phyloP scores from a whole-genome alignment of 306 rosid genomes.

The Pterocarpus macrocarpus region DNA sequence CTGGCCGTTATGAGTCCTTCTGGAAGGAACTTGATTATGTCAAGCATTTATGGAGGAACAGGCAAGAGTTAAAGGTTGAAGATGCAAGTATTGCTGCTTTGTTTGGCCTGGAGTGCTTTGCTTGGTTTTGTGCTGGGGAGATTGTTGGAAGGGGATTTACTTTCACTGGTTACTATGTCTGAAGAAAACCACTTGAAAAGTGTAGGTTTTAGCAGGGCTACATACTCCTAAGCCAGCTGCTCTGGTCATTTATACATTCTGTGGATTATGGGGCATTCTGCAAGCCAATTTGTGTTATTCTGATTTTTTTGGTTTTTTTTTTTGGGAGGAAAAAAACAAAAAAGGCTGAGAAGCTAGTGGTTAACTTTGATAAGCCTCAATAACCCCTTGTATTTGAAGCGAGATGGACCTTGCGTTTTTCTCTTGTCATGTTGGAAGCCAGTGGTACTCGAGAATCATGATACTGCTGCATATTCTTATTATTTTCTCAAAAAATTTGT shows the following conservation, averaged over 20 bases:
- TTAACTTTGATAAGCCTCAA: conserved; percentile 63
- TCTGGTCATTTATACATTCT: conserved; percentile 52
- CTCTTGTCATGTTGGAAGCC: conserved; percentile 51
- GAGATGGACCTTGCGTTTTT: conserved; percentile 56
- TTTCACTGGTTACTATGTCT: conserved; percentile 83
- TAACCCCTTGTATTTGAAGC: conserved; percentile 74
- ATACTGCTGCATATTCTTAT: neutral
- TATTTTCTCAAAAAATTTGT: conserved; percentile 6
- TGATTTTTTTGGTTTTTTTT: conserved; percentile 38
- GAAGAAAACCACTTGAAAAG: conserved; percentile 45
- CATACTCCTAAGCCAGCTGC: conserved; percentile 46
- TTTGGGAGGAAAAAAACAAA: neutral
- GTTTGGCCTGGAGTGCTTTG: conserved; percentile 91
- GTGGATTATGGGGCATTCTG: conserved; percentile 55
- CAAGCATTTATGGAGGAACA: conserved; percentile 85
- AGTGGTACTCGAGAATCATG: conserved; percentile 47
- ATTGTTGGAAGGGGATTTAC: conserved; percentile 94
- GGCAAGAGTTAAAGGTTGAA: conserved; percentile 85
- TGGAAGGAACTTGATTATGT: conserved; percentile 84
- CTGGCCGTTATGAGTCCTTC: conserved; percentile 72
- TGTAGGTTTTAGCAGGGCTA: conserved; percentile 48
- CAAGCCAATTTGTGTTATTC: conserved; percentile 57
- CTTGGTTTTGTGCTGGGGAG: conserved; percentile 86
- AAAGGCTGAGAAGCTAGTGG: conserved; percentile 57
- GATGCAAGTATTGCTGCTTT: conserved; percentile 89